Evolutionary conservation across 179 eudicot genomes (phyloP), one percentile per base, ranked within the genome.

Genomic region (Silene coronaria): DNA sequence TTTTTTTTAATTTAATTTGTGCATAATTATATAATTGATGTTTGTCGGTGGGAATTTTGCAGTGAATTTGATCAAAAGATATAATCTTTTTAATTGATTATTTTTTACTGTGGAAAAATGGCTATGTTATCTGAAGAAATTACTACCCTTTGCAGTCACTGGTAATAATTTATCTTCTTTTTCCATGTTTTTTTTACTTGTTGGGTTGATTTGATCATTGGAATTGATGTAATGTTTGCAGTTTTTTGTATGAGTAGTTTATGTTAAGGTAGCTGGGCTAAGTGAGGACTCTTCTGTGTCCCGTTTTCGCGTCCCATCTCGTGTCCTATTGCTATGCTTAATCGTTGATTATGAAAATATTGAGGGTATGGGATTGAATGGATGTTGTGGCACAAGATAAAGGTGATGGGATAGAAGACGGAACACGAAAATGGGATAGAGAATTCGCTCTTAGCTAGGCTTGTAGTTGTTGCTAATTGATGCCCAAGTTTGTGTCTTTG

Each of bases 121-220:
- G 77, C 82, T 59, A 48, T 76, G 82, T 65, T 51, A 53, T 70
- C 81, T 10, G 84, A 83, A 53, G 86, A 83, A 74, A 53, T 77
- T 58, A 59, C 84, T 69, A 78, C 70, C 77, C 74, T 83, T 62
- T 85, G 88, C 76, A 75, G 7, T 27, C 88, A 83, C 85, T 85
- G 88, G 88, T 85, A 80, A 64, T 67, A 4, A 67, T 73, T 65
- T 42, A 21, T 34, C 24, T 23, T 14, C n/a, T 13, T 67, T 3
- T 8, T 27, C 7, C 58, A 4, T 36, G 45, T 0, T 72, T 48
- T 42, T 30, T 30, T 36, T 48, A 16, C 48, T 13, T 71, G 6
- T 73, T 28, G 10, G 34, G 32, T 45, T 65, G 11, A 59, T 75
- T 74, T 64, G 78, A 55, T 81, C 24, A 51, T 24, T 66, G 17